These are phyloP conservation scores for Tillandsia fasciculata DNA, from an alignment of 176 grass and related monocot species.

Conservation along the genomic window DNA sequence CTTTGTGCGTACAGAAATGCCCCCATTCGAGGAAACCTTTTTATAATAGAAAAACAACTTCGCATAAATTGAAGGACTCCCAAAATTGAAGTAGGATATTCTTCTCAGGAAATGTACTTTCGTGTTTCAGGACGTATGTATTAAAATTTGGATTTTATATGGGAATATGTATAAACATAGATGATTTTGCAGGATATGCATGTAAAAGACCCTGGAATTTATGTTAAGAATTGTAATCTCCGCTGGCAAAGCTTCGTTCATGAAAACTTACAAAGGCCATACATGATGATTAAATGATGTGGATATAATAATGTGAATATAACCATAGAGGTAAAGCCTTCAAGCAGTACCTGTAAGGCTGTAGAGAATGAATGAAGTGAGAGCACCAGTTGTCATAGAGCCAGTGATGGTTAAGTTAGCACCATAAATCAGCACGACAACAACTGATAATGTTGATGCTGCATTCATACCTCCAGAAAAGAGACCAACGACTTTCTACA, in stretches of 20 bases:
- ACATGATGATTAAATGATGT: background rate
- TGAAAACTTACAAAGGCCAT: background rate
- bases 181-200: too few relatives aligned
- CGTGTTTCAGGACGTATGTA: too few relatives aligned
- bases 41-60: too few relatives aligned
- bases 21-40: too few relatives aligned
- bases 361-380: slow-evolving; percentile 96
- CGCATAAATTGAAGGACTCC: too few relatives aligned
- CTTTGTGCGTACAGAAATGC: too few relatives aligned
- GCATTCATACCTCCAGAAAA: slow-evolving; percentile 95
- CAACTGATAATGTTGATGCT: slow-evolving; percentile 76
- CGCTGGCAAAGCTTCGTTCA: background rate
- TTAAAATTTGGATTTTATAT: too few relatives aligned
- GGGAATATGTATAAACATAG: too few relatives aligned
- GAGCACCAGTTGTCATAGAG: slow-evolving; percentile 89
- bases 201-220: too few relatives aligned
- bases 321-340: background rate
- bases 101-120: too few relatives aligned
- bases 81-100: too few relatives aligned
- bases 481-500: slow-evolving; percentile 83
- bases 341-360: slow-evolving; percentile 82
- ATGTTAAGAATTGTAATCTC: too few relatives aligned
- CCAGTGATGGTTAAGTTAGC: slow-evolving; percentile 92
- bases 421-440: slow-evolving; percentile 85
- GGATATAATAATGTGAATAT: background rate